Percentiles rank a stretch among this genome's conserved stretches.
These are phyloP conservation scores for Hansenula lynferdii DNA, from an alignment of 1,139 yeast genomes.

Conservation along the genomic window DNA sequence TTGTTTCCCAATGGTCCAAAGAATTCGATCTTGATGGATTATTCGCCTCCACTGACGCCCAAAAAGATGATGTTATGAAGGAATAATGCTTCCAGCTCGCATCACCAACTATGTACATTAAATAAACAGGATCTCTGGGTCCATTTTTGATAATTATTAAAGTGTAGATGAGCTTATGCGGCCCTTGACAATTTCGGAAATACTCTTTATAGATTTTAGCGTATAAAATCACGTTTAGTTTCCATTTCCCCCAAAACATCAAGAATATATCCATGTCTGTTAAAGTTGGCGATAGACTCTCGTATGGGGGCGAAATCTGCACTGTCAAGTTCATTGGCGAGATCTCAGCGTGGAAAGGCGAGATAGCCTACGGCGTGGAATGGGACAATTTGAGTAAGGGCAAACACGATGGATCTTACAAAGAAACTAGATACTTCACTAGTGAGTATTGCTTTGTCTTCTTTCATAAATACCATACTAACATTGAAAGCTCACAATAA, in stretches of 20 bases:
- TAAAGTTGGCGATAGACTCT: constrained; percentile 39
- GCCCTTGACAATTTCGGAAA: too few relatives aligned
- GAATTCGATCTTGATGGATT: constrained; percentile 91
- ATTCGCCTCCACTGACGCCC: constrained; percentile 38
- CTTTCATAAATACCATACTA: not conserved
- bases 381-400: constrained; percentile 69
- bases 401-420: constrained; percentile 48
- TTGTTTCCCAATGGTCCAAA: constrained; percentile 86
- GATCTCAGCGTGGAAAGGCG: constrained; percentile 57
- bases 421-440: constrained; percentile 42
- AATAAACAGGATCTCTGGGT: too few relatives aligned
- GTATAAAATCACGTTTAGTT: too few relatives aligned
- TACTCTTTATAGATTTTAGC: too few relatives aligned
- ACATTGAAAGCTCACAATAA: constrained; percentile 4
- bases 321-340: constrained; percentile 62
- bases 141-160: too few relatives aligned
- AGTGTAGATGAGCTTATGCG: too few relatives aligned
- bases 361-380: constrained; percentile 67
- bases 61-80: constrained; percentile 19
- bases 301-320: constrained; percentile 46
- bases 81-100: constrained; percentile 2
- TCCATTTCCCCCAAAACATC: too few relatives aligned
- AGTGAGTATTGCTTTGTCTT: constrained; percentile 8
- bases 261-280: constrained; percentile 23
- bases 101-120: constrained; percentile 1